Conservation (phyloP, 169 alveolate genomes). For the Eimeria necatrix region DNA sequence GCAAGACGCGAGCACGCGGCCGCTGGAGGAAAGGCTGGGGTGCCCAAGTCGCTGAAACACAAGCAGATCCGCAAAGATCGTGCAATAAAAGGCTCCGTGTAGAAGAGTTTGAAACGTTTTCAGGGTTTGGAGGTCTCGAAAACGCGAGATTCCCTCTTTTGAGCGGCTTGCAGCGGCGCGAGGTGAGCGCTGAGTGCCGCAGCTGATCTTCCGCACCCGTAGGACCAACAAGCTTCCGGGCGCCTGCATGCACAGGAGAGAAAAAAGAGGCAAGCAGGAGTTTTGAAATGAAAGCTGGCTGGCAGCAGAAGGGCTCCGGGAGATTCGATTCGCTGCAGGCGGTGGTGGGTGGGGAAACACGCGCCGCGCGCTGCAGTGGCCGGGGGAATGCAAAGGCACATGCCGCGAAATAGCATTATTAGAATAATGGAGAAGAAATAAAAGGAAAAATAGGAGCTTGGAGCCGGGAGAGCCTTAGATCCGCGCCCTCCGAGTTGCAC, state of each 20-base stretch:
- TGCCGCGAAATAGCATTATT: neutral
- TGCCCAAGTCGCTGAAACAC: constrained; percentile 4
- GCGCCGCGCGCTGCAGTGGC: constrained; percentile 1
- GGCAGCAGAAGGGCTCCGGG: neutral
- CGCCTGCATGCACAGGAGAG: neutral
- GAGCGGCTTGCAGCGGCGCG: neutral
- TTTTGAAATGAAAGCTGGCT: neutral
- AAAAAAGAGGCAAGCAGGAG: neutral
- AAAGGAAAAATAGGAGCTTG: neutral
- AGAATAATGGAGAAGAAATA: neutral
- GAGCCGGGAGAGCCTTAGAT: neutral
- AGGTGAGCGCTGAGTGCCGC: constrained; percentile 9
- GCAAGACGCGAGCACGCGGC: neutral
- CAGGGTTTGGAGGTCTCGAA: too few relatives aligned
- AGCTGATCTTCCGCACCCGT: neutral
- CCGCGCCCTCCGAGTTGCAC: neutral
- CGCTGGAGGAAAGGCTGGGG: constrained; percentile 22
- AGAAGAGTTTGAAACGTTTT: neutral
- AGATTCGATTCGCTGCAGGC: constrained; percentile 29
- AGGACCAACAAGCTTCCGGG: neutral
- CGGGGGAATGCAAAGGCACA: neutral
- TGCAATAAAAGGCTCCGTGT: neutral
- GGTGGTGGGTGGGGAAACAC: neutral
- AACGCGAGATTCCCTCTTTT: neutral
- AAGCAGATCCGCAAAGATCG: neutral